Conservation (phyloP, 2,329 filamentous ascomycete species). For the Celoporthe dispersa region DNA sequence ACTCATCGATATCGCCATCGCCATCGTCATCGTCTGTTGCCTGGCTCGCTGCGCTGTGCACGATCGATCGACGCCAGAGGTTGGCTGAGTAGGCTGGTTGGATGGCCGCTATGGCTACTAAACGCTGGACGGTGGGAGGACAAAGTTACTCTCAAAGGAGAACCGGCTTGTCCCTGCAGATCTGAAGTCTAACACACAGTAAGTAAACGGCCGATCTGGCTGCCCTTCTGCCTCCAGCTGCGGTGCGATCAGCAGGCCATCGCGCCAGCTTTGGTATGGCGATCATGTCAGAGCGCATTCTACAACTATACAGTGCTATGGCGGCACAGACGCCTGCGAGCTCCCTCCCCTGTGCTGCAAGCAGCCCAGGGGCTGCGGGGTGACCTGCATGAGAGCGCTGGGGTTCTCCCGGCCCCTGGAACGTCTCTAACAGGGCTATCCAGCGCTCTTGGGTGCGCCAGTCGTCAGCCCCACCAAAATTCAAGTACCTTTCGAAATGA, state of each 20-base stretch:
- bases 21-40: not conserved
- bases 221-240: not conserved
- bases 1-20: not conserved
- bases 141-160: not conserved
- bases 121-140: not conserved
- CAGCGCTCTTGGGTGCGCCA: not conserved
- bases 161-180: not conserved
- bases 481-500: not conserved
- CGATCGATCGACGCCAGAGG: not conserved
- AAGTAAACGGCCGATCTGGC: not conserved
- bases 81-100: not conserved
- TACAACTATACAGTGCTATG: not conserved
- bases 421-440: not conserved
- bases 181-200: not conserved
- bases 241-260: not conserved
- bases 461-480: not conserved
- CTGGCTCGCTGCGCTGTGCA: not conserved
- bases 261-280: not conserved
- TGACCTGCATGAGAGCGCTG: not conserved
- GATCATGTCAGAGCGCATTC: not conserved
- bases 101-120: no score
- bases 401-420: not conserved
- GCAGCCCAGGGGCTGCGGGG: not conserved
- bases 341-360: not conserved
- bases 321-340: not conserved